Evolutionary conservation across 768 basidiomycete genomes (phyloP).

Genomic region (Lentinula lateritia): DNA sequence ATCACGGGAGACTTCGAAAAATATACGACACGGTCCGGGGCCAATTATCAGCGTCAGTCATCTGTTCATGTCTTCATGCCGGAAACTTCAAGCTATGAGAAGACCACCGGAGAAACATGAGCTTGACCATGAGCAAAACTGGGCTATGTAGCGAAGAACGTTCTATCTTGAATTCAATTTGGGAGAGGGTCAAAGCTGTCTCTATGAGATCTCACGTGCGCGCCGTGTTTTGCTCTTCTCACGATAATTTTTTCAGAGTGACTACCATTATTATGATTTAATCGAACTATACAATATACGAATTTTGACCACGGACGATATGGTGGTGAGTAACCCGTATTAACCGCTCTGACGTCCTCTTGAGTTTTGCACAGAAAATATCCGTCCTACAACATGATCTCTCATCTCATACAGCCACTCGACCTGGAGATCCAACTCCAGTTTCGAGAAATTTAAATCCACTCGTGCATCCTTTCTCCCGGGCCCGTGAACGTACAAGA

Average conservation of each 20-base stretch:
- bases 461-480: conserved; percentile 91
- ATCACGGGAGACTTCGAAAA: not conserved
- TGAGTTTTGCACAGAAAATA: conserved; percentile 60
- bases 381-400: conserved; percentile 82
- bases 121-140: not conserved
- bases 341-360: not conserved
- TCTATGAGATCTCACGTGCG: not conserved
- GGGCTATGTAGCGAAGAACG: not conserved
- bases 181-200: not conserved
- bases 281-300: not conserved
- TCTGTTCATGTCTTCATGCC: not conserved
- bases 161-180: not conserved
- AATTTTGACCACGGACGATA: not conserved
- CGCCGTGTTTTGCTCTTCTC: not conserved
- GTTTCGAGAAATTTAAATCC: conserved; percentile 91
- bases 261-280: not conserved
- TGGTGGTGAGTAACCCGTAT: not conserved
- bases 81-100: not conserved
- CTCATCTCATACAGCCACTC: conserved; percentile 62
- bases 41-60: not conserved
- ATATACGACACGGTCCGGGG: conserved; percentile 2
- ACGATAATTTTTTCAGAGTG: not conserved
- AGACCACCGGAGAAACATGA: not conserved
- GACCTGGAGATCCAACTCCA: conserved; percentile 82
- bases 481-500: conserved; percentile 87